Evolutionary conservation across 2,329 filamentous ascomycete genomes (phyloP).

Genomic region (Ophiostoma quercus): DNA sequence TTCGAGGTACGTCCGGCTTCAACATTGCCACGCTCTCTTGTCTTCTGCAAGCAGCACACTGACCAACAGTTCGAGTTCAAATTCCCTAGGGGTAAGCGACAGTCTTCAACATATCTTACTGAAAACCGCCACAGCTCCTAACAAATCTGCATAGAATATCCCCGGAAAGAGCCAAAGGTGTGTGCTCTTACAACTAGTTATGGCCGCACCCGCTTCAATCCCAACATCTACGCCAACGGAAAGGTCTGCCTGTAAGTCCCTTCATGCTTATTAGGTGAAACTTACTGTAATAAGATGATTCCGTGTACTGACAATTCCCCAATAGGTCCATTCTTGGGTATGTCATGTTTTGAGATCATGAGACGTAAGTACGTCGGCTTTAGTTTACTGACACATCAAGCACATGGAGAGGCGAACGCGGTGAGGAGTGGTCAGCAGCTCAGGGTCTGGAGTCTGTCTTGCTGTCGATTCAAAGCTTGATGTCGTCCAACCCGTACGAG

Average conservation of each 20-base stretch:
- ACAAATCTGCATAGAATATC: constrained; percentile 62
- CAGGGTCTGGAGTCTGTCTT: constrained; percentile 92
- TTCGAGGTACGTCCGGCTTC: constrained; percentile 65
- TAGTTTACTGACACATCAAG: constrained; percentile 40
- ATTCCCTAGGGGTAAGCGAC: constrained; percentile 62
- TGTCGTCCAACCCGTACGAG: constrained; percentile 90
- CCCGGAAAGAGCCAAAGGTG: constrained; percentile 58
- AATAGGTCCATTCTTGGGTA: constrained; percentile 79
- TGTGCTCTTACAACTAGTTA: constrained; percentile 77
- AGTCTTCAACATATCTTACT: too few species aligned
- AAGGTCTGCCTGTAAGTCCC: constrained; percentile 80
- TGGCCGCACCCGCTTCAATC: constrained; percentile 88
- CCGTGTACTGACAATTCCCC: neutral
- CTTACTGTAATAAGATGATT: neutral
- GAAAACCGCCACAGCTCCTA: neutral
- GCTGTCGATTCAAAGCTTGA: constrained; percentile 91
- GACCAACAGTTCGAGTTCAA: constrained; percentile 62
- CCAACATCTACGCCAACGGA: constrained; percentile 87
- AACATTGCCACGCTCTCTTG: neutral
- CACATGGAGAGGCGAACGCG: constrained; percentile 85
- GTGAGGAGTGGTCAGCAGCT: constrained; percentile 94
- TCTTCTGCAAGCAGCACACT: constrained; percentile 8
- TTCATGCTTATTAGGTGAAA: neutral
- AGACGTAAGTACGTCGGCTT: neutral
- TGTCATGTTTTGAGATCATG: constrained; percentile 20